phyloP scores from a whole-genome alignment of 306 rosid genomes.

The Cucurbita maxima region DNA sequence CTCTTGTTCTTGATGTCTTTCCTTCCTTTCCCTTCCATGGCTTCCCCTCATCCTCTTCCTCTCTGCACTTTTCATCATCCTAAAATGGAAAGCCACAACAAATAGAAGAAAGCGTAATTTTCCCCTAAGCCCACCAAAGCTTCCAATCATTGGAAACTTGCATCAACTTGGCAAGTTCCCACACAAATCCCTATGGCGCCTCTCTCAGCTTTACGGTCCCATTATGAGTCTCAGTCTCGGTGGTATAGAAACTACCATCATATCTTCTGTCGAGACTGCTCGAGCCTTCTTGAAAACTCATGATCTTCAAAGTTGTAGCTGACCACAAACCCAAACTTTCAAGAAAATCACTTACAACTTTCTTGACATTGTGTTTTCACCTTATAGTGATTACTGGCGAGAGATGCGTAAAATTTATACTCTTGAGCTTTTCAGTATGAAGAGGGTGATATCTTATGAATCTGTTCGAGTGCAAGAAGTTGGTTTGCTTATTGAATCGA shows the following conservation, averaged over 20 bases:
- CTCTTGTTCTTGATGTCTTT: neutral
- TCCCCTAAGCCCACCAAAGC: constrained; percentile 27
- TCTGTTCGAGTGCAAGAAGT: constrained; percentile 12
- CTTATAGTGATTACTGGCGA: constrained; percentile 31
- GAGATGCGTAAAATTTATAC: constrained; percentile 26
- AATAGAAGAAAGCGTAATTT: neutral
- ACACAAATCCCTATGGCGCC: constrained; percentile 12
- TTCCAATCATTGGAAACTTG: constrained; percentile 27
- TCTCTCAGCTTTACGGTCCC: constrained; percentile 16
- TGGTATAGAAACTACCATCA: neutral
- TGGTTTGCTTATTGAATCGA: neutral
- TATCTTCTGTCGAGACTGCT: constrained; percentile 24
- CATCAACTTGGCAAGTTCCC: constrained; percentile 18
- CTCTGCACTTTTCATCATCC: neutral
- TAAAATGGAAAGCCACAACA: neutral
- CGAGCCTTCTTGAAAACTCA: constrained; percentile 2
- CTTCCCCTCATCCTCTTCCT: neutral
- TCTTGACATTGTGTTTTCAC: constrained; percentile 26
- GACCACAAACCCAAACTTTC: constrained; percentile 16
- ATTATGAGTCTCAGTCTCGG: constrained; percentile 17
- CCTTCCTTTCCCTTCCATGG: neutral
- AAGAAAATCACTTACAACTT: constrained; percentile 25
- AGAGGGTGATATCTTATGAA: constrained; percentile 10
- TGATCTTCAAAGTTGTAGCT: constrained; percentile 22
- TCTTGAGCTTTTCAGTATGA: constrained; percentile 21